Evolutionary conservation across 805 yeast species (phyloP), one percentile per base, ranked within the genome.

Genomic region (Tetrapisispora taiwanensis): DNA sequence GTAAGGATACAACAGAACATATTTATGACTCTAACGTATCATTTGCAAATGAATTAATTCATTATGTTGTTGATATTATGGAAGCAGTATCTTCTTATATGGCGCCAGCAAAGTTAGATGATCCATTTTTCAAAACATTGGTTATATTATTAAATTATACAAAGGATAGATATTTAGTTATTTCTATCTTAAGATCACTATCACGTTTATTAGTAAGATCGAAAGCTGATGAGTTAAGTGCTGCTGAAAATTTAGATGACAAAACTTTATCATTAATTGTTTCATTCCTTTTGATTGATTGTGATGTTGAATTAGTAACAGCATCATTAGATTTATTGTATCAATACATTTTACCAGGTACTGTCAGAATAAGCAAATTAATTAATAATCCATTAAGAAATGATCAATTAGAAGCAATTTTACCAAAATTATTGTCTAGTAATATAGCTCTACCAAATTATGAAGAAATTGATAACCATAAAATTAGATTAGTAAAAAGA

Each of bases 61-160:
- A 72, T 46, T 84, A 85, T 59, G 67, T 80, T 13, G 62, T 86
- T 42, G 98, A 92, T 61, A 74, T 88, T 28, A 74, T 85, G 48
- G 97, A 92, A 59, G 80, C 89, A 2, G 75, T 88, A 28, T 78
- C 90, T 3, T 82, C 95, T 36, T 86, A 85, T 61, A 72, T 84
- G 52, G 78, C 88, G 4, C 89, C 92, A 27, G 83, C 81, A 24
- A 71, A 77, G 20, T 72, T 77, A 41, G 79, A 81, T 52, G 92
- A 88, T 47, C 53, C 54, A 24, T 88, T 49, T 79, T 88, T 62
- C 59, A 72, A 43, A 48, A 68, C 73, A 1, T 67, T 87, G 42
- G 67, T 79, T 20, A 58, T 66, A 6, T 68, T 79, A 22, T 69
- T 87, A 43, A 61, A 63, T 30, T 54, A 62, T 24, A 69, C 78